phyloP scores from a whole-genome alignment of 352 stramenopile genomes.

The Phytophthora agathidicida region DNA sequence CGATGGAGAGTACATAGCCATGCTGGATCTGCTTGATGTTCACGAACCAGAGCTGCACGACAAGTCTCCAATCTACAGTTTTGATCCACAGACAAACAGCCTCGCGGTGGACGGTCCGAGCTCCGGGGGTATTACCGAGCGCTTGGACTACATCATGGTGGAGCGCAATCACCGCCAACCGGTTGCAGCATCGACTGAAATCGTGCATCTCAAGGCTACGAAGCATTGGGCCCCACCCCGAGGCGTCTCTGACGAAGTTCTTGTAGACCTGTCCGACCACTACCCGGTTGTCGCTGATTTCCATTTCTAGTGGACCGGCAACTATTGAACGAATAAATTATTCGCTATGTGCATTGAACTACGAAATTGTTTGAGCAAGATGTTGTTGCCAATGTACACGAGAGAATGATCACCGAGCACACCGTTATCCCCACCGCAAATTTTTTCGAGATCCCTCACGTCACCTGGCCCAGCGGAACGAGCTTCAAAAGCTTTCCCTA shows the following conservation, averaged over 20 bases:
- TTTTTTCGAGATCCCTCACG: too few species aligned
- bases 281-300: constrained; percentile 70
- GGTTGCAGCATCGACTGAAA: constrained; percentile 24
- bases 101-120: constrained; percentile 66
- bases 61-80: constrained; percentile 56
- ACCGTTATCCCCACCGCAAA: too few species aligned
- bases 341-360: too few species aligned
- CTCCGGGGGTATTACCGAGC: constrained; percentile 59
- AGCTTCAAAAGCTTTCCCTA: too few species aligned
- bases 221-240: constrained; percentile 37
- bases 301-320: constrained; percentile 36
- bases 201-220: constrained; percentile 66
- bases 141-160: constrained; percentile 70
- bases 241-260: constrained; percentile 28
- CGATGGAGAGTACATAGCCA: constrained; percentile 47
- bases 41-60: constrained; percentile 36
- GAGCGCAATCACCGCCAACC: constrained; percentile 43
- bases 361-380: too few species aligned
- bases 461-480: too few species aligned
- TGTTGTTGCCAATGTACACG: too few species aligned
- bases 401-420: too few species aligned
- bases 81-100: constrained; percentile 65
- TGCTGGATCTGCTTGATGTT: constrained; percentile 52
- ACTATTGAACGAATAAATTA: constrained; percentile 18
- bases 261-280: constrained; percentile 72